Evolutionary conservation across 345 rosid genomes (phyloP), one percentile per base, ranked within the genome.

Genomic region (Trapa bicornis): DNA sequence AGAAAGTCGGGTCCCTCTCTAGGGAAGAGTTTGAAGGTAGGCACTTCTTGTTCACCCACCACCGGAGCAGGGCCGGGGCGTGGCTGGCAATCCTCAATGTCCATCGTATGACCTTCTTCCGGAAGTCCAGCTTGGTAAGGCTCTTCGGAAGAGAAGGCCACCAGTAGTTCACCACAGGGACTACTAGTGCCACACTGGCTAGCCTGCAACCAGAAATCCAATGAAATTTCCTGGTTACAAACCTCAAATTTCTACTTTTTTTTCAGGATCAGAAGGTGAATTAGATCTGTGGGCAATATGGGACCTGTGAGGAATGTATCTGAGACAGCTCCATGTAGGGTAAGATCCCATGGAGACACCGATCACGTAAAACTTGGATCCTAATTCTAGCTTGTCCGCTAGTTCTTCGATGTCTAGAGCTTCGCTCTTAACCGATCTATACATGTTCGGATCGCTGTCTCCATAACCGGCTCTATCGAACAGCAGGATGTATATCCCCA

Each of bases 391-490:
- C 47, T 80, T 76, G 77, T 92, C 96, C 37, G 96, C 98, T 37
- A 90, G 86, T 72, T 90, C 88, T 79, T 80, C 74, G 50, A 93
- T 82, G 75, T 93, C 98, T 2, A 66, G 70, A 36, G 97, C 96
- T 83, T 88, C 98, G 5, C 90, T 88, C 81, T 86, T 87, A 53
- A 90, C 81, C 0, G 97, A 74, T 17, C 89, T 81, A 67, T 60
- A 76, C 3, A 84, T 86, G 75, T 88, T 93, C 13, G 86, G 89
- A 66, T 88, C 96, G 47, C 98, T 93, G 33, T 80, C 92, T 54
- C 97, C 96, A 57, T 93, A 93, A 16, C 98, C 98, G 29, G 98
- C 97, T 61, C 98, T 79, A 75, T 93, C 98, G 32, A 76, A 88
- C 63, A 70, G 68, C 82, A 93, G 74, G 71, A 93, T 71, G 70